A percentile compares a stretch with the other conserved stretches of the same genome.
phyloP scores from a whole-genome alignment of 306 rosid genomes.

The Phaseolus lunatus region DNA sequence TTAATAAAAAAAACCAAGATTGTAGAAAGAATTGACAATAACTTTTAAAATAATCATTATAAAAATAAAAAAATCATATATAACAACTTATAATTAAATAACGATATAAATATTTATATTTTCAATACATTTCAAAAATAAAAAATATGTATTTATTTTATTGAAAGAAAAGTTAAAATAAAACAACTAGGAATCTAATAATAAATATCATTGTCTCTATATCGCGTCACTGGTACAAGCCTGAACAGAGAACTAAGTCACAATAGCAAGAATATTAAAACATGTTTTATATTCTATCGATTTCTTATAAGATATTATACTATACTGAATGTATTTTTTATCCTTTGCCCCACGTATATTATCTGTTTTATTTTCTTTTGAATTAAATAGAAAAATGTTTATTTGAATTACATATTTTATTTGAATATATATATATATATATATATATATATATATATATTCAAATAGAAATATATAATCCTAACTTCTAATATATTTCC shows the following conservation, averaged over 20 bases:
- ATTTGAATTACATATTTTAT: too few species aligned
- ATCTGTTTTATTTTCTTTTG: conserved; percentile 7
- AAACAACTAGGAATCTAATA: neutral
- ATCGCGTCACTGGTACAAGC: conserved; percentile 4
- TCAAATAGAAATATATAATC: neutral
- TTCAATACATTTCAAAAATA: neutral
- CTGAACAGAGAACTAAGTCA: neutral
- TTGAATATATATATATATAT: too few species aligned
- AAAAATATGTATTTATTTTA: neutral
- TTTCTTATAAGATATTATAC: neutral
- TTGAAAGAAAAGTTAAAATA: conserved; percentile 13
- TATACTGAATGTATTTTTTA: neutral
- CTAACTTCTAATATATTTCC: conserved; percentile 15
- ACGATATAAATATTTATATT: neutral
- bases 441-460: neutral
- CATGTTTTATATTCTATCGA: neutral
- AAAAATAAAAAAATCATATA: neutral
- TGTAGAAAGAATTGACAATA: neutral
- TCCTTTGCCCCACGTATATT: neutral
- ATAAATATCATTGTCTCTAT: neutral
- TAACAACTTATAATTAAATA: neutral
- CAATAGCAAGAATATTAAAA: conserved; percentile 7
- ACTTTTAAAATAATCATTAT: too few species aligned
- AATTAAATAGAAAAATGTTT: neutral
- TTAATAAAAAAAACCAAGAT: neutral